Evolutionary conservation across 352 stramenopile genomes (phyloP), one percentile per base, ranked within the genome.

Genomic region (Phytopythium litorale): DNA sequence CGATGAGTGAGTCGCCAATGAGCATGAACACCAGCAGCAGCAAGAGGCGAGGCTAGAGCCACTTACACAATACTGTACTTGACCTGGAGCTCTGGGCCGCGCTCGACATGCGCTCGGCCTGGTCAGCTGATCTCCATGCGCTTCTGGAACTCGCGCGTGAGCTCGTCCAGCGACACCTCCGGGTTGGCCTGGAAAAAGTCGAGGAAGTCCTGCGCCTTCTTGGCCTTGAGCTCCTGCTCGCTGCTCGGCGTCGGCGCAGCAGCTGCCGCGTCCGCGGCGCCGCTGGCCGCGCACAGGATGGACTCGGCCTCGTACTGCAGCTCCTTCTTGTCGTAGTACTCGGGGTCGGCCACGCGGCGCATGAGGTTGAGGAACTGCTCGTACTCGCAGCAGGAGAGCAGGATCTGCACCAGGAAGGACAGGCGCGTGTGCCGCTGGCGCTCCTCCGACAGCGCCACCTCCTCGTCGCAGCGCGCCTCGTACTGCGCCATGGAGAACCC

Each of bases 301-400:
- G 57, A 73, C 62, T 92, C 80, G 13, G 80, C 82, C 38, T 89
- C 70, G 62, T 80, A 77, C 67, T 84, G 75, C 56, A 92, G 75
- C 60, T 87, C 79, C 62, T 89, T 87, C 76, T 92, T 92, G 62
- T 88, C 78, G 63, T 89, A 88, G 64, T 89, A 92, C 61, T 92
- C 81, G 3, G 84, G 79, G 52, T 92, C 84, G 21, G 78, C 84
- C 28, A 83, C 79, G 42, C 84, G 84, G 50, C 80, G 79, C 84
- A 92, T 92, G 38, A 92, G 76, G 68, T 90, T 92, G n/a, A 91
- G 59, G 53, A 92, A 92, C 71, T 92, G 84, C 50, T 92, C 84
- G 62, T 91, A 92, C 71, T 92, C 84, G 67, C 72, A 85, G 58
- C 84, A 92, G 8, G 84, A 76, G 65, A 87, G 62, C 19, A 92